Evolutionary conservation across 805 yeast species (phyloP).

Genomic region (Metschnikowia gelsemii): DNA sequence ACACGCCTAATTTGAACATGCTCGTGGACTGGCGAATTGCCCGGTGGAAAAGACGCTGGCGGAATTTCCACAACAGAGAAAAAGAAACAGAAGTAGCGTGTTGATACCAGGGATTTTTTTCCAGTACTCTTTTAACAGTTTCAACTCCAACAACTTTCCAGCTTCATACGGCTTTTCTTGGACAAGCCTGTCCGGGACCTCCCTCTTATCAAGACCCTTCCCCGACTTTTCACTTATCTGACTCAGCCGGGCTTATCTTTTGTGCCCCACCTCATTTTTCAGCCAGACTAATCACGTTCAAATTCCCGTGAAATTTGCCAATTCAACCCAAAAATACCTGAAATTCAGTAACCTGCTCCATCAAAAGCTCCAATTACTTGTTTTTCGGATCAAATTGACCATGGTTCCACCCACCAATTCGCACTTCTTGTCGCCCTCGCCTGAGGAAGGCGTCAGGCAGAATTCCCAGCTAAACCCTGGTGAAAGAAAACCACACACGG

Average conservation of each 20-base stretch:
- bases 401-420: background rate
- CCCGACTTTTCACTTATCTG: slow-evolving; percentile 1
- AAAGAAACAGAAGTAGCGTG: slow-evolving; percentile 6
- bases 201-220: background rate
- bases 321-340: no score
- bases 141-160: background rate
- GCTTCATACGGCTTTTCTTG: background rate
- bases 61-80: slow-evolving; percentile 11
- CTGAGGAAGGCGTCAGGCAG: no score
- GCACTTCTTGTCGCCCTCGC: slow-evolving; percentile 11
- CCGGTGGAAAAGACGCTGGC: slow-evolving; percentile 8
- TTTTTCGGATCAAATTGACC: no score
- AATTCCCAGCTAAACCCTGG: no score
- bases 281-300: slow-evolving; percentile 2
- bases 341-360: no score
- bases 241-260: slow-evolving; percentile 6
- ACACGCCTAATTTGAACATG: slow-evolving; percentile 5
- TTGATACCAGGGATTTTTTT: slow-evolving; percentile 1
- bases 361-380: no score
- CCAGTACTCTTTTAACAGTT: background rate
- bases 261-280: slow-evolving; percentile 13
- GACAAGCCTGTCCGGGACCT: background rate
- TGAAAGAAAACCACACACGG: slow-evolving; percentile 14
- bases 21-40: slow-evolving; percentile 13
- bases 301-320: no score